phyloP scores from a whole-genome alignment of 768 basidiomycete species.

The Phaffia tasmanica region DNA sequence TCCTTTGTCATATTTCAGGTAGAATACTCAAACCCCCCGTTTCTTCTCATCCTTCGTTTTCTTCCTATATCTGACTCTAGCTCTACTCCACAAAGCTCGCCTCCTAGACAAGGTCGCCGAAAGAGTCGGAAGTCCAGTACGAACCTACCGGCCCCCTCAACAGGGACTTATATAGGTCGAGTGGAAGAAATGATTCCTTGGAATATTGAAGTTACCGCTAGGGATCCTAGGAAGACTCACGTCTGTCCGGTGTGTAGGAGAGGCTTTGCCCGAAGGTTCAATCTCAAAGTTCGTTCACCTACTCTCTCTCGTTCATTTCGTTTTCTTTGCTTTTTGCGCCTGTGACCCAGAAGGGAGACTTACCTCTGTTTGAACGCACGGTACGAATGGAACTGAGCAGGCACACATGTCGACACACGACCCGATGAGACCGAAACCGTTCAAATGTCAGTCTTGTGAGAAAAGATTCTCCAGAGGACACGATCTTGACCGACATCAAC shows the following conservation, averaged over 20 bases:
- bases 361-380: too few species aligned
- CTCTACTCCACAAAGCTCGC: not conserved
- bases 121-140: not conserved
- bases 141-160: not conserved
- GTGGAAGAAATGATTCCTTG: not conserved
- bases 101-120: not conserved
- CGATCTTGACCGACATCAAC: conserved; percentile 77
- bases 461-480: conserved; percentile 91
- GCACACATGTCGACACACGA: conserved; percentile 83
- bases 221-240: conserved; percentile 21
- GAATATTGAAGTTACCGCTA: not conserved
- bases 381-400: conserved; percentile 16
- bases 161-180: not conserved
- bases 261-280: conserved; percentile 86
- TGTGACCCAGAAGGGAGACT: too few species aligned
- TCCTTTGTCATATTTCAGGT: not conserved
- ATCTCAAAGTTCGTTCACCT: conserved; percentile 54
- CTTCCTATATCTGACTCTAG: too few species aligned
- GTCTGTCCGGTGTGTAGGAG: conserved; percentile 21
- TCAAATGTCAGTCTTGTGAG: conserved; percentile 70
- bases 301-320: not conserved
- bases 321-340: not conserved
- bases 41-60: too few species aligned
- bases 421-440: conserved; percentile 78
- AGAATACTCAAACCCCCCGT: too few species aligned